These are phyloP conservation scores for Deinandra increscens DNA, from an alignment of 129 eudicot genomes.

Conservation along the genomic window DNA sequence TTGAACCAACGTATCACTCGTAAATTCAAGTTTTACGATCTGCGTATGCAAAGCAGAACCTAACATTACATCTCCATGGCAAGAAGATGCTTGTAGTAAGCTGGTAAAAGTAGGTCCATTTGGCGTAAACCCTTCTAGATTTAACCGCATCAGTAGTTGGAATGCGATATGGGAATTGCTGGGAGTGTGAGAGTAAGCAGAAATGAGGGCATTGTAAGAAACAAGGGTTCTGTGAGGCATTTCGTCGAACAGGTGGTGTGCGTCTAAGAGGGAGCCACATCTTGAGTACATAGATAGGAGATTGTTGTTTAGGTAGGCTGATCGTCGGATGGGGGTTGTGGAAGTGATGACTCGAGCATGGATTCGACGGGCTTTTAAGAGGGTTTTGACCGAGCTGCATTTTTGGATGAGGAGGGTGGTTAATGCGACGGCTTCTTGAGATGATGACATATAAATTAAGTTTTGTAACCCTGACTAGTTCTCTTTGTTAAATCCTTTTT, in stretches of 20 bases:
- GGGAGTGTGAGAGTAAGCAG: slow-evolving; percentile 55
- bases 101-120: slow-evolving; percentile 67
- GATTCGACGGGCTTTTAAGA: slow-evolving; percentile 56
- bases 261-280: slow-evolving; percentile 49
- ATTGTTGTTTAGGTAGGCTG: slow-evolving; percentile 66
- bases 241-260: slow-evolving; percentile 59
- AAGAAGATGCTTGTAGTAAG: slow-evolving; percentile 55
- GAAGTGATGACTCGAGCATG: slow-evolving; percentile 78
- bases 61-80: slow-evolving; percentile 25
- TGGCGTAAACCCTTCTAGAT: slow-evolving; percentile 40
- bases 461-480: no score
- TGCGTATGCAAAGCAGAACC: slow-evolving; percentile 58
- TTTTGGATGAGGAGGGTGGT: slow-evolving; percentile 42
- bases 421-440: slow-evolving; percentile 43
- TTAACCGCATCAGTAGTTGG: slow-evolving; percentile 37
- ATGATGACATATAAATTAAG: slow-evolving; percentile 36
- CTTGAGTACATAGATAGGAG: slow-evolving; percentile 71
- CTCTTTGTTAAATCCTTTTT: no score
- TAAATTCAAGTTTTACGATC: slow-evolving; percentile 48
- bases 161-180: slow-evolving; percentile 35
- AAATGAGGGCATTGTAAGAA: slow-evolving; percentile 65
- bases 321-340: slow-evolving; percentile 31
- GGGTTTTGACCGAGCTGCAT: slow-evolving; percentile 53
- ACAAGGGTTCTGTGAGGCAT: slow-evolving; percentile 69
- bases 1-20: slow-evolving; percentile 54